These are phyloP conservation scores for Amanita pseudoporphyria DNA, from an alignment of 768 basidiomycete species.

Conservation along the genomic window DNA sequence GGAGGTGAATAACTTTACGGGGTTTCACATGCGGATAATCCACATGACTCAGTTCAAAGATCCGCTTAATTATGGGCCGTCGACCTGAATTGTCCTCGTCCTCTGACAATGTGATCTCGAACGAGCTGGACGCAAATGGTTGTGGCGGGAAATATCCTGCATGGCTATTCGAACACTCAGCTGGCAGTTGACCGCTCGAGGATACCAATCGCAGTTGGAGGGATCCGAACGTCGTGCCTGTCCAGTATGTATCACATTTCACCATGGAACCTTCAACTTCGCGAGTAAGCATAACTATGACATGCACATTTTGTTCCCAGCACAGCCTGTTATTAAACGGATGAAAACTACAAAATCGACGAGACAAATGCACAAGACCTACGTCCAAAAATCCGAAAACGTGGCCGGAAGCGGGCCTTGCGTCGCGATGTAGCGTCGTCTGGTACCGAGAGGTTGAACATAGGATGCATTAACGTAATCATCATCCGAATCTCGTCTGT, in stretches of 20 bases:
- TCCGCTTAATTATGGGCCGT: constrained; percentile 38
- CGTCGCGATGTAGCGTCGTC: constrained; percentile 84
- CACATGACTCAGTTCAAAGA: constrained; percentile 59
- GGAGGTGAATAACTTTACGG: constrained; percentile 74
- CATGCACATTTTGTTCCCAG: constrained; percentile 92
- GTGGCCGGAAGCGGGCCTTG: constrained; percentile 91
- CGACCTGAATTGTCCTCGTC: constrained; percentile 1
- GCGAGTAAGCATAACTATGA: constrained; percentile 95
- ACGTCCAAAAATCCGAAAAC: constrained; percentile 93
- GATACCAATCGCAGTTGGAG: constrained; percentile 45
- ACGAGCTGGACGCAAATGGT: constrained; percentile 7
- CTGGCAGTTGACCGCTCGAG: constrained; percentile 22
- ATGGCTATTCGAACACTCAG: constrained; percentile 15
- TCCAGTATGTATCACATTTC: constrained; percentile 93
- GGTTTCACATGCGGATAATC: constrained; percentile 49
- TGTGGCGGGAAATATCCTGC: constrained; percentile 28
- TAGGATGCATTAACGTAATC: constrained; percentile 97
- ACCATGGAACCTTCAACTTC: constrained; percentile 81
- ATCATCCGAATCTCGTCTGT: constrained; percentile 30
- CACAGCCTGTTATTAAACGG: constrained; percentile 46
- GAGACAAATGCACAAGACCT: constrained; percentile 21
- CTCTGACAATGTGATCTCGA: background rate
- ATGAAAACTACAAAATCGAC: background rate
- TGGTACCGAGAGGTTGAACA: constrained; percentile 79
- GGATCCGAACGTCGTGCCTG: constrained; percentile 57